A percentile compares a stretch with the other conserved stretches of the same genome.
These are phyloP conservation scores for Stenogyne calaminthoides DNA, from an alignment of 305 asterid genomes.

Conservation along the genomic window DNA sequence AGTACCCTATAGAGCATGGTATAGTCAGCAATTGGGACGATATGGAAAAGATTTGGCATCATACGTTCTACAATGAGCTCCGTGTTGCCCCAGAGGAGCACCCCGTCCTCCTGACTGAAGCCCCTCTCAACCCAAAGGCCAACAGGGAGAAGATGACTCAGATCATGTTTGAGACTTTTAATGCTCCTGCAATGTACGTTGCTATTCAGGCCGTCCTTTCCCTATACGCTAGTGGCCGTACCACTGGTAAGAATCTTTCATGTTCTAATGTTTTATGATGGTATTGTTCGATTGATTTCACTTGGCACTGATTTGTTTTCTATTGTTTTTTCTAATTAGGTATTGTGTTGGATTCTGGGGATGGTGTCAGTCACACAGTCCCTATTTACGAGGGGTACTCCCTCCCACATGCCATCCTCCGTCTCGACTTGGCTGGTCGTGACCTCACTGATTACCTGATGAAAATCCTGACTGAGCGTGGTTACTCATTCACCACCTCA, in stretches of 20 bases:
- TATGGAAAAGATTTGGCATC: conserved; percentile 40
- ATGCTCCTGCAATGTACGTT: conserved; percentile 35
- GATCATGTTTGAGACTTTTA: conserved; percentile 36
- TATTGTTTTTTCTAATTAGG: background rate
- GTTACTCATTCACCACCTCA: conserved; percentile 36
- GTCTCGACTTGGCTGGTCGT: conserved; percentile 40
- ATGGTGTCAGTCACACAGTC: conserved; percentile 37
- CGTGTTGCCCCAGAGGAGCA: conserved; percentile 41
- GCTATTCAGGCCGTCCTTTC: conserved; percentile 36
- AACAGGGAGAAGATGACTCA: conserved; percentile 40
- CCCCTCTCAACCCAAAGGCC: conserved; percentile 37
- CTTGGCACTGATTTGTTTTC: background rate
- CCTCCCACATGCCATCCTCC: conserved; percentile 41
- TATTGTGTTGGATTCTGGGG: conserved; percentile 36
- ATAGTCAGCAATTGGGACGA: conserved; percentile 38
- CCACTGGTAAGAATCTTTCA: conserved; percentile 27
- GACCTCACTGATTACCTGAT: conserved; percentile 37
- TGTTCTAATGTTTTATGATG: background rate
- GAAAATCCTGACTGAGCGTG: conserved; percentile 36
- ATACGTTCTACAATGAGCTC: conserved; percentile 37
- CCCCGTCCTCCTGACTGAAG: conserved; percentile 37
- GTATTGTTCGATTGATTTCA: background rate
- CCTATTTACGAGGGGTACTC: conserved; percentile 36
- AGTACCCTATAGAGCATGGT: conserved; percentile 38
- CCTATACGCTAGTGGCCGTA: conserved; percentile 37